phyloP scores from a whole-genome alignment of 2,329 filamentous ascomycete species.

The Cordyceps fumosorosea region DNA sequence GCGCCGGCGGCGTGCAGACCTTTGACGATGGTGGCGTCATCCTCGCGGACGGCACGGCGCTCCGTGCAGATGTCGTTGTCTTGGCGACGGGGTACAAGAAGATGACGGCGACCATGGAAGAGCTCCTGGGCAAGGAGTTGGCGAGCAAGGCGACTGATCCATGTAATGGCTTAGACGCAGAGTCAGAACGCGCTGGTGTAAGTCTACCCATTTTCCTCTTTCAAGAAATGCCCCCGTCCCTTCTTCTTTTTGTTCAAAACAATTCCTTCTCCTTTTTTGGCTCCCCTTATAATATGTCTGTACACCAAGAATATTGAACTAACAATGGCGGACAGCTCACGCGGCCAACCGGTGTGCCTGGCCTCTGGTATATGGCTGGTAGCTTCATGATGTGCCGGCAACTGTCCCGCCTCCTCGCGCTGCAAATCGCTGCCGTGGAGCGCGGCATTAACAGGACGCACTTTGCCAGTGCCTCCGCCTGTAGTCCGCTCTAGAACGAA shows the following conservation, averaged over 20 bases:
- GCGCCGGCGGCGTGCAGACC: constrained; percentile 24
- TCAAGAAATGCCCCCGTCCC: no score
- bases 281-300: neutral
- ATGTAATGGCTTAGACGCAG: constrained; percentile 30
- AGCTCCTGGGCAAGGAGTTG: constrained; percentile 30
- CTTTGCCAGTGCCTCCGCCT: neutral
- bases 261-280: neutral
- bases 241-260: no score
- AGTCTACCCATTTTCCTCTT: constrained; percentile 10
- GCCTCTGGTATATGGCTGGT: constrained; percentile 34
- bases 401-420: constrained; percentile 29
- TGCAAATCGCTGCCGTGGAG: constrained; percentile 34
- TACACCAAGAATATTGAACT: neutral
- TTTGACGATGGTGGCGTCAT: constrained; percentile 22
- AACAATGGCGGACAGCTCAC: constrained; percentile 24
- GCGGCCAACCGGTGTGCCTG: constrained; percentile 30
- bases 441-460: constrained; percentile 14
- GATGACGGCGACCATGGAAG: constrained; percentile 28
- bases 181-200: constrained; percentile 23
- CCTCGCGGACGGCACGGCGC: constrained; percentile 27
- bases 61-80: constrained; percentile 36
- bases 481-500: no score
- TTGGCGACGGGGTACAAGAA: constrained; percentile 37
- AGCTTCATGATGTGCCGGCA: constrained; percentile 28
- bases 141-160: constrained; percentile 27